Conservation (phyloP, 768 basidiomycete species). For the Rhizopogon rudus region DNA sequence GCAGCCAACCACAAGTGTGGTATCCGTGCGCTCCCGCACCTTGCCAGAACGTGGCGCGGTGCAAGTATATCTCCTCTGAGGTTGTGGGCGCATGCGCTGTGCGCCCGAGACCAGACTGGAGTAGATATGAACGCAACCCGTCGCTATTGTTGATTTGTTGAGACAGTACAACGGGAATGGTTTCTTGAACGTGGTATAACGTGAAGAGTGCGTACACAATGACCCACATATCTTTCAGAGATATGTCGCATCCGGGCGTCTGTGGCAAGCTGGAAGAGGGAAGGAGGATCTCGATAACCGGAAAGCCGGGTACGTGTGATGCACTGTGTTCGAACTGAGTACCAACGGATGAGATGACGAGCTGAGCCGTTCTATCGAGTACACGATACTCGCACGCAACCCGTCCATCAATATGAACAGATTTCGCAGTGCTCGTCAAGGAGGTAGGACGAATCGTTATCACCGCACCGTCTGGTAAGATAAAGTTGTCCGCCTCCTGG, state of each 20-base stretch:
- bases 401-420: slow-evolving; percentile 4
- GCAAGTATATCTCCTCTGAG: slow-evolving; percentile 31
- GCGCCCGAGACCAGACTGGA: slow-evolving; percentile 32
- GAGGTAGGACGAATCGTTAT: slow-evolving; percentile 5
- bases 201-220: slow-evolving; percentile 38
- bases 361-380: slow-evolving; percentile 5
- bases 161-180: slow-evolving; percentile 35
- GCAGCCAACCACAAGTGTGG: slow-evolving; percentile 29
- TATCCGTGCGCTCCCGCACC: slow-evolving; percentile 36
- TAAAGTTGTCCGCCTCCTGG: not conserved
- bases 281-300: slow-evolving; percentile 11
- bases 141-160: slow-evolving; percentile 20
- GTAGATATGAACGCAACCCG: slow-evolving; percentile 33
- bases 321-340: slow-evolving; percentile 15
- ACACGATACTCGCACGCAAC: slow-evolving; percentile 9
- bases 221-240: slow-evolving; percentile 35
- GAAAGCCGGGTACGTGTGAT: slow-evolving; percentile 15
- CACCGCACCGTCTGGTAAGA: slow-evolving; percentile 10
- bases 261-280: not conserved
- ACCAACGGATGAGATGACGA: slow-evolving; percentile 15
- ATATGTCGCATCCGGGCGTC: slow-evolving; percentile 5
- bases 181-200: slow-evolving; percentile 32
- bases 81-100: slow-evolving; percentile 11
- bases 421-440: not conserved
- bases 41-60: slow-evolving; percentile 44